Base-by-base conservation (phyloP, 306 rosid genomes). In the Cucurbita ficifolia region DNA sequence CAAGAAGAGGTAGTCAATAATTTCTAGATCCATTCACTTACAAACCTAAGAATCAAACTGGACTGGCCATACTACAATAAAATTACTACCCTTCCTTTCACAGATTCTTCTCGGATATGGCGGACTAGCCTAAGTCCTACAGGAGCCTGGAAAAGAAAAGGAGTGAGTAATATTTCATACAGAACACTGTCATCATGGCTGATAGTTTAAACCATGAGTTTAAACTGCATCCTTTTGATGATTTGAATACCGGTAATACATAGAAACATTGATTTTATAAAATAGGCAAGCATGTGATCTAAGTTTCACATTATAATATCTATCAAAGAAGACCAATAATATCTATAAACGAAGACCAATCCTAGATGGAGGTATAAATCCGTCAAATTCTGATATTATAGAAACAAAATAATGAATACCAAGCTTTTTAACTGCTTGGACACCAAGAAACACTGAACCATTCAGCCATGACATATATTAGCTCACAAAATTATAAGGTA, bases 121-220 rank as follows among this genome's bases (percentile, higher is more conserved):
- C 84, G 87, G 90, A 87, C 85, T 51, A 93, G 82, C 64, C 98
- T 92, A 64, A 75, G 65, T 69, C 94, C 94, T 17, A 88, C 83
- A 8, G 98, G 98, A 81, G 90, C 94, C 98, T 93, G 75, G 16
- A 51, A 88, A 74, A 81, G 74, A 68, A 80, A 75, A 18, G 16
- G 24, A 29, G 43, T 40, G 82, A 45, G 53, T 0, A 19, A 60
- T 73, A 51, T 63, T 62, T 55, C 78, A 73, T 61, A 77, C 76
- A 29, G 33, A 29, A 29, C 33, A 29, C 33, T 2, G 33, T 29
- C 33, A 29, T 29, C 33, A 29, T 29, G 33, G 33, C 53, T 67
- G 38, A 43, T 67, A 19, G 18, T 67, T 67, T 38, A 67, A 67
- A 63, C 50, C 49, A 62, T 10, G 24, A 39, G 50, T 16, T 65